Percentiles rank a stretch among this genome's conserved stretches.
Evolutionary conservation across 1,284 basidiomycete species (phyloP).

Genomic region (Ceratobasidium sp.): DNA sequence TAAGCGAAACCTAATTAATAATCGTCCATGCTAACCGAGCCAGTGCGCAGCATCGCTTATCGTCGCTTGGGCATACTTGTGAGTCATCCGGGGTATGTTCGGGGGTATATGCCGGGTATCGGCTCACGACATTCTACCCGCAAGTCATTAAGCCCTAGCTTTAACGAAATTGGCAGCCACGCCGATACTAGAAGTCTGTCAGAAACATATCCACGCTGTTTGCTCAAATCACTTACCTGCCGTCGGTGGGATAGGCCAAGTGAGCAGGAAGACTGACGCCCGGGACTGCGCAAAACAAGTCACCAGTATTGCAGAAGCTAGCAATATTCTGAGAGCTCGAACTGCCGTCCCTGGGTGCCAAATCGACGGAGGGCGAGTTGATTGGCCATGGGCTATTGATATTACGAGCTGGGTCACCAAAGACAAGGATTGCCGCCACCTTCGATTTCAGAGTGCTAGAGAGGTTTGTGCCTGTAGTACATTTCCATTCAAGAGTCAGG

Average conservation of each 20-base stretch:
- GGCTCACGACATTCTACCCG: too few relatives aligned
- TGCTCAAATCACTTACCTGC: constrained; percentile 17
- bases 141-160: background rate
- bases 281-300: constrained; percentile 15
- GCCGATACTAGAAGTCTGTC: constrained; percentile 5
- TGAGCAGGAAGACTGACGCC: constrained; percentile 23
- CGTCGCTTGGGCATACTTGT: too few relatives aligned
- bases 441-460: constrained; percentile 5
- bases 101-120: too few relatives aligned
- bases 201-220: background rate
- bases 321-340: too few relatives aligned
- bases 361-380: too few relatives aligned
- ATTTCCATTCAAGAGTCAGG: background rate
- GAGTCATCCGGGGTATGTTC: too few relatives aligned
- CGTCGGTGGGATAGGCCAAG: constrained; percentile 23
- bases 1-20: too few relatives aligned
- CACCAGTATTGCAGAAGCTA: background rate
- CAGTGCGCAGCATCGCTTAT: too few relatives aligned
- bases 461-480: constrained; percentile 3
- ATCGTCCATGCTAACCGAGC: too few relatives aligned
- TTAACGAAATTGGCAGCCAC: constrained; percentile 20
- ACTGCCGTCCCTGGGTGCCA: too few relatives aligned
- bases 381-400: background rate
- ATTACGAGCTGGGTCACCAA: constrained; percentile 30
- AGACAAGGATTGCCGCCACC: constrained; percentile 7